These are phyloP conservation scores for Ichthyophthirius multifiliis DNA, from an alignment of 169 alveolate species.

Conservation along the genomic window DNA sequence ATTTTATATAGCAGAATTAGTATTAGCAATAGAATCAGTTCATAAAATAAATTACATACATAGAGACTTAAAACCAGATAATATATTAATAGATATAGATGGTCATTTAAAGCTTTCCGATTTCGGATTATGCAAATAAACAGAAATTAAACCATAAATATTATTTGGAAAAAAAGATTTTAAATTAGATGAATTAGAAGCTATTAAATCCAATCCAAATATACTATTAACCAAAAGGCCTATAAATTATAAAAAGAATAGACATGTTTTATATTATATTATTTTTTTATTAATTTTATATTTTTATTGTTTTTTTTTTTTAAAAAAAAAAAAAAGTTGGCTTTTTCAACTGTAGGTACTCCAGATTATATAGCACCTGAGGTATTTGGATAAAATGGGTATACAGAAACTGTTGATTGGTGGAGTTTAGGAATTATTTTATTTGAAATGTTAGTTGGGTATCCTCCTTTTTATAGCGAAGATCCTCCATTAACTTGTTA, in stretches of 20 bases:
- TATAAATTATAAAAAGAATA: slow-evolving; percentile 4
- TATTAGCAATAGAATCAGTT: slow-evolving; percentile 75
- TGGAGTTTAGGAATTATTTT: slow-evolving; percentile 87
- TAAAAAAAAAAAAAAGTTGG: slow-evolving; percentile 47
- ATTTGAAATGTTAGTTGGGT: slow-evolving; percentile 89
- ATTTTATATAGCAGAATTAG: slow-evolving; percentile 77
- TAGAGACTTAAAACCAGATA: slow-evolving; percentile 82
- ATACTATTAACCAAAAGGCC: slow-evolving; percentile 17
- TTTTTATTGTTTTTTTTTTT: neutral
- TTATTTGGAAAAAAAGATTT: slow-evolving; percentile 17
- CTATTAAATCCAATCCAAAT: neutral
- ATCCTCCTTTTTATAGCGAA: slow-evolving; percentile 87
- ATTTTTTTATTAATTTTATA: slow-evolving; percentile 25
- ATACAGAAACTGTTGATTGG: slow-evolving; percentile 86
- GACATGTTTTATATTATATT: slow-evolving; percentile 16
- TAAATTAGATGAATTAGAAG: neutral
- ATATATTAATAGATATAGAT: slow-evolving; percentile 62
- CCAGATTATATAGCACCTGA: slow-evolving; percentile 88
- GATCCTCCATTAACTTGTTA: slow-evolving; percentile 83
- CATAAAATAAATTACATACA: slow-evolving; percentile 78
- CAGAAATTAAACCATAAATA: slow-evolving; percentile 39
- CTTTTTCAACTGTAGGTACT: slow-evolving; percentile 87
- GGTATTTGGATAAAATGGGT: slow-evolving; percentile 80
- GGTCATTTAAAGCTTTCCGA: slow-evolving; percentile 86
- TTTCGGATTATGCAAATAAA: slow-evolving; percentile 82